phyloP scores from a whole-genome alignment of 2,329 filamentous ascomycete species.

The Talaromyces sp. region DNA sequence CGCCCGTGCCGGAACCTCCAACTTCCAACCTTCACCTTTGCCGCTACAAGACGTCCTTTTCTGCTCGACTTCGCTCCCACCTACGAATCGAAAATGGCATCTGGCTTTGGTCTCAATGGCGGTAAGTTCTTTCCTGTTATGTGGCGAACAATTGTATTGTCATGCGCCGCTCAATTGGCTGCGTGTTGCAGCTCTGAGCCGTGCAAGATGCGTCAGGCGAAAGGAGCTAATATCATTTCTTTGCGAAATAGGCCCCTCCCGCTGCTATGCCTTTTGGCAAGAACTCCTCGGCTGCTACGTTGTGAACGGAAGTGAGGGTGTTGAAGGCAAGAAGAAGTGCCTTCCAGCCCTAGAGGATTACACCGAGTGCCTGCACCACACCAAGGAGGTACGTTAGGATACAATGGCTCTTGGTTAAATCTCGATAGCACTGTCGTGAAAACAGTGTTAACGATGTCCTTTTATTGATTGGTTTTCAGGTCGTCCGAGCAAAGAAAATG shows the following conservation, averaged over 20 bases:
- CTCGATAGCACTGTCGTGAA: not conserved
- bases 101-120: constrained; percentile 50
- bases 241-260: constrained; percentile 52
- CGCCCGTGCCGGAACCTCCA: not conserved
- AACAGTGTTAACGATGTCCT: too few species aligned
- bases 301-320: constrained; percentile 77
- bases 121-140: constrained; percentile 32
- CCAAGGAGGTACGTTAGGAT: constrained; percentile 76
- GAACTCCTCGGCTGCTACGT: constrained; percentile 98
- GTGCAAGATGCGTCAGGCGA: not conserved
- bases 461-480: constrained; percentile 45
- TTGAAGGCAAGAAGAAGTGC: constrained; percentile 84
- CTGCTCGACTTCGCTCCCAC: constrained; percentile 14
- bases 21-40: constrained; percentile 16
- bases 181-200: constrained; percentile 4
- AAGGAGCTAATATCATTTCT: constrained; percentile 18
- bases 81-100: constrained; percentile 37
- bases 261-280: constrained; percentile 99
- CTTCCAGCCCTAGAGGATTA: constrained; percentile 84
- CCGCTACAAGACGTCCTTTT: constrained; percentile 15
- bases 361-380: constrained; percentile 97
- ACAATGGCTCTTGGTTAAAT: too few species aligned
- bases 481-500: constrained; percentile 68
- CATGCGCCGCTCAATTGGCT: constrained; percentile 8
- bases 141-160: constrained; percentile 8